Evolutionary conservation across 2,329 filamentous ascomycete genomes (phyloP), one percentile per base, ranked within the genome.

Genomic region (Alternaria gansuensis): DNA sequence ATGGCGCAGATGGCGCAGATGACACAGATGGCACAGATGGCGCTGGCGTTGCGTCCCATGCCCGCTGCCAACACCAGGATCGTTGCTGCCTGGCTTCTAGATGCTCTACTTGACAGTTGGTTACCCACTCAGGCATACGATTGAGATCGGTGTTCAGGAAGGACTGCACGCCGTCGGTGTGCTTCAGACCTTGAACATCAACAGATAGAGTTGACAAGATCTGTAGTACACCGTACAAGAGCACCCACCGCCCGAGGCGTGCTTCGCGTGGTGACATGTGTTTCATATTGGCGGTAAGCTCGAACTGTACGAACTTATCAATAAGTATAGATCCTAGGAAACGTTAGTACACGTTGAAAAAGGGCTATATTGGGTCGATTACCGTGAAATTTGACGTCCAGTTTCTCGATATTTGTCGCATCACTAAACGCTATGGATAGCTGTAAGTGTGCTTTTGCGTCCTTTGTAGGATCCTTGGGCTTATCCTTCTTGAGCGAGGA

Each of bases 231-330:
- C 74, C 77, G 56, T 81, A 80, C 26, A 81, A 64, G 7, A 81
- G 75, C 23, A 81, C 67, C 79, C 79, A 81, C 13, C 78, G 76
- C 17, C 79, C 79, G 29, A 80, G 74, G 17, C 79, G 78, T 34
- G 78, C 78, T 63, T 80, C 77, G 21, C 75, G 73, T 3, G 78
- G 77, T 1, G 77, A 72, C 33, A 69, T 60, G 21, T 66, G 66
- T 37, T 70, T 70, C 17, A 78, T 64, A 29, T 75, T 67, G 3
- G 75, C 68, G 3, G 65, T 70, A 39, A 79, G 75, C 57, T 81
- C 79, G 68, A 79, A 80, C 21, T 72, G 67, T 31, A 76, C 70
- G 53, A 80, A 79, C n/a, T 68, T 67, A 58, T 80, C 78, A 49
- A 80, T 75, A 1, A 81, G 69, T 7, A 71, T 66, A 41, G 77